Evolutionary conservation across 2,329 filamentous ascomycete species (phyloP).

Genomic region (Juglanconis oblonga): DNA sequence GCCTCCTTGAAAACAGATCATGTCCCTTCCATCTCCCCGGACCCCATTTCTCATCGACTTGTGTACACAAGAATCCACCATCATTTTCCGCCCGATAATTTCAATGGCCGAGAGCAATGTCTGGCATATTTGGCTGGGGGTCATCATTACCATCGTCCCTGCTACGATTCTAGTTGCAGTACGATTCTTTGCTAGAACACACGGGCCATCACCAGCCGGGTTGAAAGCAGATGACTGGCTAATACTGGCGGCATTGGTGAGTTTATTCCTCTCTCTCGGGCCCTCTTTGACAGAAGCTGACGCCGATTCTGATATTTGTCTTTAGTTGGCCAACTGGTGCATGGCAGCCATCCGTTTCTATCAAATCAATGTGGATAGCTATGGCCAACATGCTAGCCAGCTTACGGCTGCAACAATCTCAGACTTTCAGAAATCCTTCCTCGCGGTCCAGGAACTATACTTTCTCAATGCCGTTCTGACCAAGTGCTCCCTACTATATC

Average conservation of each 20-base stretch:
- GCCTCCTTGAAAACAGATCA: neutral
- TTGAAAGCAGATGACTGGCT: conserved; percentile 4
- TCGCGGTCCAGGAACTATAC: conserved; percentile 2
- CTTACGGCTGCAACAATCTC: neutral
- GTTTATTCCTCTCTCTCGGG: neutral
- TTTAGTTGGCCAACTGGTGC: neutral
- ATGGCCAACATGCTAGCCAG: neutral
- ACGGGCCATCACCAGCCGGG: neutral
- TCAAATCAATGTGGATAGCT: neutral
- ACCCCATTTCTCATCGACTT: neutral
- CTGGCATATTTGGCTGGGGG: conserved; percentile 5
- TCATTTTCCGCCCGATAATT: neutral
- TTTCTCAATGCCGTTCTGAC: conserved; percentile 5
- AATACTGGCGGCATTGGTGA: conserved; percentile 1
- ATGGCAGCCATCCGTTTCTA: conserved; percentile 7
- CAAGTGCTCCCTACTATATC: neutral
- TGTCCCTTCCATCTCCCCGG: neutral
- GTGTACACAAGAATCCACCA: neutral
- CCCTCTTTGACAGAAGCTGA: no score
- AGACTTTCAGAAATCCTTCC: conserved; percentile 4
- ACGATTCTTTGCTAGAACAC: neutral
- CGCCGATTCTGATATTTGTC: neutral
- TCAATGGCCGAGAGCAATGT: neutral
- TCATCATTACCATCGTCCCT: neutral
- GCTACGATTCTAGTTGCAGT: neutral